These are phyloP conservation scores for Pseudogymnoascus destructans DNA, from an alignment of 2,329 filamentous ascomycete genomes.

Conservation along the genomic window DNA sequence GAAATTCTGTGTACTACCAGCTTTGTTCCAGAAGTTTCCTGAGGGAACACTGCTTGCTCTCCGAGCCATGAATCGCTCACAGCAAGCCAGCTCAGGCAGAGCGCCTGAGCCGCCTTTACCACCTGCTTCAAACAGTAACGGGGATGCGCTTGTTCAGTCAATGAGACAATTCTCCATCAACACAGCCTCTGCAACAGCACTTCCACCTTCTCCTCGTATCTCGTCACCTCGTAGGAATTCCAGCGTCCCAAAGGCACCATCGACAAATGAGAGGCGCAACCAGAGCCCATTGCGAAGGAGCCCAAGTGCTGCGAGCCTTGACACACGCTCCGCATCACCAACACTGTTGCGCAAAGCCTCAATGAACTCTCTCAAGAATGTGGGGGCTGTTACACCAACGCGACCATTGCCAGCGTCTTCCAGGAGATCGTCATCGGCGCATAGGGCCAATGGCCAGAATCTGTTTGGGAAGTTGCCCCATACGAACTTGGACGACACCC, in stretches of 20 bases:
- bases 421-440: constrained; percentile 32
- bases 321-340: constrained; percentile 30
- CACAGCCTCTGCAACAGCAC: constrained; percentile 9
- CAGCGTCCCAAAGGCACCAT: neutral
- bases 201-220: constrained; percentile 7
- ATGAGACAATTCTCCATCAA: constrained; percentile 31
- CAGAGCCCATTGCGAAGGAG: constrained; percentile 26
- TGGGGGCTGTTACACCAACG: constrained; percentile 27
- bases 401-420: constrained; percentile 26
- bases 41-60: neutral
- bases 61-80: neutral
- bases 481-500: constrained; percentile 25
- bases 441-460: constrained; percentile 27
- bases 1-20: neutral
- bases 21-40: neutral
- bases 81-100: constrained; percentile 2
- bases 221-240: neutral
- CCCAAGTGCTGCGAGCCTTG: constrained; percentile 33
- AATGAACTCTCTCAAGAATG: constrained; percentile 30
- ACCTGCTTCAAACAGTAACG: constrained; percentile 12
- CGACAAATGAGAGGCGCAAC: neutral
- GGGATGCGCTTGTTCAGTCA: constrained; percentile 29
- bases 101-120: constrained; percentile 10
- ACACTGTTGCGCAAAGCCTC: constrained; percentile 31
- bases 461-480: constrained; percentile 30